Conservation (phyloP, 2,329 filamentous ascomycete species). For the Pseudomassariella vexata region DNA sequence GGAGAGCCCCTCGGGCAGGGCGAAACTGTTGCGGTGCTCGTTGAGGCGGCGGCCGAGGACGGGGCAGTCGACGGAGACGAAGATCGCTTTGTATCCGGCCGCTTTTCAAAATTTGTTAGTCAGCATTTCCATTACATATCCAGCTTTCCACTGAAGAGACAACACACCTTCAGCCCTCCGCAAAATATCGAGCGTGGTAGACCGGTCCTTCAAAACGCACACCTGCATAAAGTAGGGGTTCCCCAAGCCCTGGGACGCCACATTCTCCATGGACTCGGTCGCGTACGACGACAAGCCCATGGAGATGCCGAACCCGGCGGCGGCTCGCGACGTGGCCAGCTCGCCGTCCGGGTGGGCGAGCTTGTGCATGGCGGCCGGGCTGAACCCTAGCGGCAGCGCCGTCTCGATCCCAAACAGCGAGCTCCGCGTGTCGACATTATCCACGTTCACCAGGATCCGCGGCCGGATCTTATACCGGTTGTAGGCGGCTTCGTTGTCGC, state of each 20-base stretch:
- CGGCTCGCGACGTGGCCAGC: slow-evolving; percentile 40
- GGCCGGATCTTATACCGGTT: slow-evolving; percentile 43
- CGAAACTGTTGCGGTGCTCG: slow-evolving; percentile 47
- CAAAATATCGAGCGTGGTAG: slow-evolving; percentile 32
- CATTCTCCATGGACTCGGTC: slow-evolving; percentile 38
- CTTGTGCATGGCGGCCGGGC: slow-evolving; percentile 46
- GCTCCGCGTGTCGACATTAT: slow-evolving; percentile 30
- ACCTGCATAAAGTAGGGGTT: slow-evolving; percentile 49
- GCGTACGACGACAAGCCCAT: slow-evolving; percentile 45
- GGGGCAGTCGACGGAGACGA: slow-evolving; percentile 50
- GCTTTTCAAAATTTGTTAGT: too few relatives aligned
- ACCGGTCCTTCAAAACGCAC: slow-evolving; percentile 43
- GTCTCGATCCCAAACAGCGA: slow-evolving; percentile 37
- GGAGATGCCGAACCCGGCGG: slow-evolving; percentile 31
- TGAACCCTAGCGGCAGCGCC: slow-evolving; percentile 45
- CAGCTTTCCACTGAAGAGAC: too few relatives aligned
- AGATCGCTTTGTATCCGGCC: slow-evolving; percentile 46
- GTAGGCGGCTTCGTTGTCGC: slow-evolving; percentile 48
- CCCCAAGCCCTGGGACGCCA: slow-evolving; percentile 29
- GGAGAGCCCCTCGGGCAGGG: slow-evolving; percentile 33
- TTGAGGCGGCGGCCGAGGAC: slow-evolving; percentile 46
- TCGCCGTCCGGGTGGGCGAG: slow-evolving; percentile 49
- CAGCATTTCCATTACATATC: too few relatives aligned
- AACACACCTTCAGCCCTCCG: slow-evolving; percentile 34
- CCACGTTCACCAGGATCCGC: slow-evolving; percentile 35